A percentile compares a stretch with the other conserved stretches of the same genome.
These are phyloP conservation scores for Erysimum pusillum DNA, from an alignment of 441 rosid genomes.

Conservation along the genomic window DNA sequence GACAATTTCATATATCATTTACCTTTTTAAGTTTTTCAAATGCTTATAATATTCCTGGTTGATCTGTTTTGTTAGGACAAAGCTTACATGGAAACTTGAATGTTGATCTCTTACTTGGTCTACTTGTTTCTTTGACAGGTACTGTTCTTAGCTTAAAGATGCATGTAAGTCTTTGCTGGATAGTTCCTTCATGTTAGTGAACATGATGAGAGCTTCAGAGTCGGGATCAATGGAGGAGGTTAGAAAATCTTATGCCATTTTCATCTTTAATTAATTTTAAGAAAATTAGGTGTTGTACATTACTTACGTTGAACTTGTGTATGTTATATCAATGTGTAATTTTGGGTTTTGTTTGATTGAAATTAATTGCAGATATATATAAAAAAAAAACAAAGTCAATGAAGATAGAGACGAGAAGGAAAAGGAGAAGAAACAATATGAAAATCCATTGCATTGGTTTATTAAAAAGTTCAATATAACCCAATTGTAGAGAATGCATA, in stretches of 20 bases:
- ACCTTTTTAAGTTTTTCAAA: background rate
- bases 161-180: slow-evolving; percentile 70
- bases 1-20: no score
- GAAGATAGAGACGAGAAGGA: background rate
- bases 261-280: background rate
- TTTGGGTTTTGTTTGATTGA: background rate
- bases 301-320: background rate
- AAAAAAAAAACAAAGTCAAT: no score
- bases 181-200: background rate
- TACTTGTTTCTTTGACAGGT: slow-evolving; percentile 55
- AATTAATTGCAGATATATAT: background rate
- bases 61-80: background rate
- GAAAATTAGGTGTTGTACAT: no score
- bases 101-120: background rate
- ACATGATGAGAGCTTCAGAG: background rate
- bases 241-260: background rate
- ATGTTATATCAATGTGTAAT: background rate
- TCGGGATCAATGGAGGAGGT: background rate
- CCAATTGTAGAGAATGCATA: no score
- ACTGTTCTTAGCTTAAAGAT: slow-evolving; percentile 85
- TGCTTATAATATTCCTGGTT: background rate
- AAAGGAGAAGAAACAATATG: no score
- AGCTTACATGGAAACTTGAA: background rate
- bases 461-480: no score
- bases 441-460: no score